Evolutionary conservation across 2,329 filamentous ascomycete species (phyloP), one percentile per base, ranked within the genome.

Genomic region (Alternaria consortialis): DNA sequence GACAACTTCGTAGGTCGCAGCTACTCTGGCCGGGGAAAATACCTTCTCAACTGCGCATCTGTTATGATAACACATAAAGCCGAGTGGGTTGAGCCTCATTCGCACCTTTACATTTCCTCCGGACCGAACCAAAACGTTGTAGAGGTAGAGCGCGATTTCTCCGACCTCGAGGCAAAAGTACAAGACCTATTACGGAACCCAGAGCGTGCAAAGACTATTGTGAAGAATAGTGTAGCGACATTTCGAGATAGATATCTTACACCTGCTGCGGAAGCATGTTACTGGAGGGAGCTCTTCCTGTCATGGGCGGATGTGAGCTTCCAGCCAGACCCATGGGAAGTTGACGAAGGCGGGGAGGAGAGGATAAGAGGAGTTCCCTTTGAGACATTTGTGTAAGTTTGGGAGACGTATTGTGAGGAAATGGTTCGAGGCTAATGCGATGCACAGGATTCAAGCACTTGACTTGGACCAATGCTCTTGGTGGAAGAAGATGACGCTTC

Each of bases 11-110:
- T 36, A 68, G 63, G 64, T 27, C 59, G 63, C 7, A 65, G 61
- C 53, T 85, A 84, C 72, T 85, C 83, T 4, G 83, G 83, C 1
- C 78, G 81, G 2, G 78, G 82, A 15, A 84, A 84, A 66, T 85
- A 85, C 60, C 74, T 84, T 2, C 79, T 84, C 32, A 83, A 82
- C 63, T 85, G 83, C 68, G 57, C 52, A n/a, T 70, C 66, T 15
- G 55, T 71, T 3, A 36, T 63, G 17, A 55, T 69, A 55, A 59
- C 50, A 40, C 66, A 71, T 39, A 68, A 65, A 48, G 51, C 56
- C 34, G 53, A 68, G 20, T 71, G 67, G 63, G 55, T 68, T 6
- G 58, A 71, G 48, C 63, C 58, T 27, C 60, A 69, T 32, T 60
- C 63, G 1, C 47, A 65, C 50, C 56, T 68, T 23, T 59, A 63